Evolutionary conservation across 2,329 filamentous ascomycete species (phyloP).

Genomic region (Colletotrichum higginsianum): DNA sequence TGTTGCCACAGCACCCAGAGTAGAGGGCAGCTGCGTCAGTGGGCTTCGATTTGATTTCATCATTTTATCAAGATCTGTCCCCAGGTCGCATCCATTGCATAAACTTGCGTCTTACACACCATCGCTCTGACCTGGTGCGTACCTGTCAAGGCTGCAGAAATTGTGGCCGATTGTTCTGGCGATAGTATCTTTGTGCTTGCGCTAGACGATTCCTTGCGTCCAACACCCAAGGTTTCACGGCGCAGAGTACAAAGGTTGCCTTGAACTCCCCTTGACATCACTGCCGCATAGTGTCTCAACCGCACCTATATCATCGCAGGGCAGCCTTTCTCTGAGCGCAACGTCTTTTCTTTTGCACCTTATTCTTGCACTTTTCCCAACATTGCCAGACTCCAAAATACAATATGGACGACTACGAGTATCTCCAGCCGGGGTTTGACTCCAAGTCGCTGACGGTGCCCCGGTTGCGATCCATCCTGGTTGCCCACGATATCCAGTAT

Average conservation of each 20-base stretch:
- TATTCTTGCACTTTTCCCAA: conserved; percentile 3
- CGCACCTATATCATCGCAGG: conserved; percentile 5
- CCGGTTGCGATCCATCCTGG: conserved; percentile 89
- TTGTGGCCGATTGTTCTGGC: conserved; percentile 27
- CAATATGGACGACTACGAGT: conserved; percentile 79
- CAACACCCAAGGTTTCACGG: neutral
- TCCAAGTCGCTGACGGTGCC: conserved; percentile 87
- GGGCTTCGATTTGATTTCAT: conserved; percentile 39
- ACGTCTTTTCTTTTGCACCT: conserved; percentile 2
- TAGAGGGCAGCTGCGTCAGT: conserved; percentile 49
- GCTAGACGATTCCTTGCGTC: neutral
- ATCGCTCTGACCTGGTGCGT: conserved; percentile 32
- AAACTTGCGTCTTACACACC: conserved; percentile 36
- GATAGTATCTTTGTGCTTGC: conserved; percentile 13
- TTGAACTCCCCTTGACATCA: conserved; percentile 32
- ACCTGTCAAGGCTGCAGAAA: conserved; percentile 37
- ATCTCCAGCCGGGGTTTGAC: conserved; percentile 90
- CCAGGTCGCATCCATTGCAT: conserved; percentile 22
- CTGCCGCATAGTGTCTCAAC: conserved; percentile 32
- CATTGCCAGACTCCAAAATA: conserved; percentile 5
- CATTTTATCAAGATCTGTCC: conserved; percentile 37
- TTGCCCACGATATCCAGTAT: conserved; percentile 89
- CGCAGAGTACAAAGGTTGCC: conserved; percentile 14
- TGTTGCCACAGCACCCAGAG: conserved; percentile 56
- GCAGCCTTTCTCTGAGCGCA: conserved; percentile 15